Evolutionary conservation across 2,329 filamentous ascomycete species (phyloP).

Genomic region (Neophaeococcomyces aloes): DNA sequence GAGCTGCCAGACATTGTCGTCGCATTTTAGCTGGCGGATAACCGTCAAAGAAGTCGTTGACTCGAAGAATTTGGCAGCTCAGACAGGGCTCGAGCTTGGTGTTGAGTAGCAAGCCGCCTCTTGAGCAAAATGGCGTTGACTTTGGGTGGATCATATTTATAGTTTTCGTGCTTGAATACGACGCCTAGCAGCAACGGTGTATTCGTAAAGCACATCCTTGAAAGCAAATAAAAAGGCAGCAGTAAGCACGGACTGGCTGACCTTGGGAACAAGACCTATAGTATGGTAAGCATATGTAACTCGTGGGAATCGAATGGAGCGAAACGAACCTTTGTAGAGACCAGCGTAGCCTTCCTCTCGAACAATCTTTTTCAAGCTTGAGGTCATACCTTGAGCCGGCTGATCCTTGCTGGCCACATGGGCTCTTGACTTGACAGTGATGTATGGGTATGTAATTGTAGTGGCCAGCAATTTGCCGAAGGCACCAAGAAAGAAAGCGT

Average conservation of each 20-base stretch:
- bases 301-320: not conserved
- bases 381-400: constrained; percentile 70
- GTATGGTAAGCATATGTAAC: constrained; percentile 4
- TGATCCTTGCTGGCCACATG: constrained; percentile 72
- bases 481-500: constrained; percentile 85
- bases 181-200: constrained; percentile 13
- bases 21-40: too few species aligned
- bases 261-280: constrained; percentile 84
- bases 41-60: too few species aligned
- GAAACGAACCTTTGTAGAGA: constrained; percentile 59
- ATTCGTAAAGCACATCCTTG: constrained; percentile 87
- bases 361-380: constrained; percentile 68
- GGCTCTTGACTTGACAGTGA: constrained; percentile 96
- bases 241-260: constrained; percentile 92
- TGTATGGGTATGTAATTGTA: constrained; percentile 91
- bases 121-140: too few species aligned
- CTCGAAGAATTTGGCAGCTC: too few species aligned
- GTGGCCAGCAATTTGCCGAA: constrained; percentile 92
- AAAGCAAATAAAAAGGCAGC: constrained; percentile 95
- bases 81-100: too few species aligned
- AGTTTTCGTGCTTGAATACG: constrained; percentile 5
- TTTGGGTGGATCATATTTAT: not conserved
- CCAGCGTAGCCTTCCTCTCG: constrained; percentile 83
- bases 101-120: too few species aligned
- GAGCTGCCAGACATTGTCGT: too few species aligned